phyloP scores from a whole-genome alignment of 2,329 filamentous ascomycete species.

The Byssothecium circinans region DNA sequence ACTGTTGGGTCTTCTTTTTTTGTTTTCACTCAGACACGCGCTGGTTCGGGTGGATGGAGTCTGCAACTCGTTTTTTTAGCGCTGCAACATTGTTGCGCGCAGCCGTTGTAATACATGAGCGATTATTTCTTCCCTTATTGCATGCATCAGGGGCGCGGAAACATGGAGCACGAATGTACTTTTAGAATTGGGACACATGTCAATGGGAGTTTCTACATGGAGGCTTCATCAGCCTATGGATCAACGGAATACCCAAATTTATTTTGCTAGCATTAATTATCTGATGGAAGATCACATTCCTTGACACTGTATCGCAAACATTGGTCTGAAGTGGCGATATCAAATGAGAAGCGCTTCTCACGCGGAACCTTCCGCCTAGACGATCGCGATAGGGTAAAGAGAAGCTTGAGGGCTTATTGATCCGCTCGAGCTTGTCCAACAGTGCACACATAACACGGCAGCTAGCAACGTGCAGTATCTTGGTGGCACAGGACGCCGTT shows the following conservation, averaged over 20 bases:
- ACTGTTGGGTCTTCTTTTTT: constrained; percentile 25
- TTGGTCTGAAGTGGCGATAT: constrained; percentile 6
- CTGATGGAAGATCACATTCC: constrained; percentile 12
- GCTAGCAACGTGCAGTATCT: constrained; percentile 4
- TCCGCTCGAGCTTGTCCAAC: neutral
- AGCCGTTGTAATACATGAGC: constrained; percentile 41
- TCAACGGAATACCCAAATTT: constrained; percentile 20
- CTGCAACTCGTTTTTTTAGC: constrained; percentile 27
- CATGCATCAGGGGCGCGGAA: constrained; percentile 40
- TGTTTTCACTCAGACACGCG: constrained; percentile 34
- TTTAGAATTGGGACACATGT: constrained; percentile 16
- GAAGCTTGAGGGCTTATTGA: neutral
- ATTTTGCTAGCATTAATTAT: constrained; percentile 15
- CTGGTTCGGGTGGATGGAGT: constrained; percentile 42
- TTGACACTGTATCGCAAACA: constrained; percentile 1
- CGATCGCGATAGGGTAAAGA: neutral
- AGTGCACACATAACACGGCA: neutral
- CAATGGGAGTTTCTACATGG: constrained; percentile 13
- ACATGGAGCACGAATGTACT: constrained; percentile 19
- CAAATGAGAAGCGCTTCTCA: neutral
- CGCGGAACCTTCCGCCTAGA: neutral
- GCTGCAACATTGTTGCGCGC: constrained; percentile 27
- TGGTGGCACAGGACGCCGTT: constrained; percentile 1
- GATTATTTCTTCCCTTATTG: constrained; percentile 25
- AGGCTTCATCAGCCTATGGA: constrained; percentile 14